Evolutionary conservation across 352 stramenopile genomes (phyloP), one percentile per base, ranked within the genome.

Genomic region (Globisporangium nagaii): DNA sequence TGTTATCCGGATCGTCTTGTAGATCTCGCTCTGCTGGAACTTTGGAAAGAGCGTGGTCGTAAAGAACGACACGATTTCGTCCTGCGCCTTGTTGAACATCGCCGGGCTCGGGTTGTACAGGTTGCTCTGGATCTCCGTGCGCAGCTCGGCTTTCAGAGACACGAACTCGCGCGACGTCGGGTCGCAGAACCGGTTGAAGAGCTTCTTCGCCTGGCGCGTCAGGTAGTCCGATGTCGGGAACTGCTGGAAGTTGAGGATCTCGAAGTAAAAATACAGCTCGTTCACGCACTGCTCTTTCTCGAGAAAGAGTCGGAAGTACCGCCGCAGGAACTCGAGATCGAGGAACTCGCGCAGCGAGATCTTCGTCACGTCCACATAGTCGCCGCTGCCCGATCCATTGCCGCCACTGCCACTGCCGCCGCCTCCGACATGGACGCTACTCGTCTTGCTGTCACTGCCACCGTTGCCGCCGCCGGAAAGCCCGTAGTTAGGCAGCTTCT

Each of bases 201-300:
- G 49, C 57, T 87, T 90, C 50, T 79, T 79, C 13, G 72, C 76
- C 50, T 87, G 76, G 5, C 79, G 72, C 17, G 63, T 70, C 35
- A 90, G 58, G 42, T 87, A 90, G 54, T 90, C 76, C 0, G 79
- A 87, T 2, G 77, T 90, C n/a, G 79, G 79, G 32, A 90, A 79
- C 34, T 86, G 74, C 65, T 90, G 77, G 53, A 86, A 90, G 20
- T 65, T 79, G 24, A 68, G 53, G 32, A 90, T 81, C 45, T 90
- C 75, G 43, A 83, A 84, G 74, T 87, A 90, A 36, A 90, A 87
- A 49, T 79, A 81, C 34, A 87, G 55, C 51, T 90, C 77, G 45
- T 85, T 85, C 12, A 63, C 66, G 30, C 76, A 90, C 51, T 84
- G 77, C 28, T 90, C 79, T 20, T 85, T 85, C 58, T 87, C 79